Base-by-base conservation (phyloP, 495 filamentous ascomycete species). In the Ascodesmis nigricans region DNA sequence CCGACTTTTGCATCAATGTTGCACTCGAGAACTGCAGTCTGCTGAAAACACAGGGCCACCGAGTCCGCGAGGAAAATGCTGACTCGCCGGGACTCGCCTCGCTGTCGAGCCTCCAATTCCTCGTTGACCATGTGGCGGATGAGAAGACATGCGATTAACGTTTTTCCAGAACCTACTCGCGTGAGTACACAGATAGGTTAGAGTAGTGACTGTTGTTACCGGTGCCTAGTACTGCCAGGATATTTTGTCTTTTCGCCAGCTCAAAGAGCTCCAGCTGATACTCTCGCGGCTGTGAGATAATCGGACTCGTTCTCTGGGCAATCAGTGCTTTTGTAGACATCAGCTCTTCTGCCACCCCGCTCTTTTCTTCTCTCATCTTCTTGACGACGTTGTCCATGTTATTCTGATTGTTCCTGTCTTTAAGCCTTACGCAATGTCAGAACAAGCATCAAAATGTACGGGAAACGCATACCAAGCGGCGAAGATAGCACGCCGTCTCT, bases 251-350 rank as follows among this genome's bases (percentile, higher is more conserved):
- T 51, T 90, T 92, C 13, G 87, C 84, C 42, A 67, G 66, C 54
- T 95, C 79, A 47, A 90, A 95, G 0, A 97, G 64, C 53, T 95
- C 84, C 20, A 76, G 59, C 53, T 97, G 87, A 48, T 95, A 97
- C 44, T 91, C 80, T 21, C 87, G 63, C 9, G 90, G 78, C 39
- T 68, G 71, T 9, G 68, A 61, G 37, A 77, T 78, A 36, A 76
- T 73, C 17, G 56, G 44, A 13, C 60, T 47, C 45, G 40, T 41
- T n/a, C 53, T 56, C 13, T 46, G 43, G 11, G 15, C n/a, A 5
- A 60, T 46, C 25, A 64, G 53, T 19, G 47, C 46, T 19, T 45
- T 53, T 19, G 55, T 51, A 2, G 58, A 60, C 15, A 63, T 47
- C 13, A 41, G 39, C 33, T 64, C 57, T 21, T 52, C 49, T n/a